Evolutionary conservation across 345 rosid species (phyloP), one percentile per base, ranked within the genome.

Genomic region (Lagerstroemia speciosa): DNA sequence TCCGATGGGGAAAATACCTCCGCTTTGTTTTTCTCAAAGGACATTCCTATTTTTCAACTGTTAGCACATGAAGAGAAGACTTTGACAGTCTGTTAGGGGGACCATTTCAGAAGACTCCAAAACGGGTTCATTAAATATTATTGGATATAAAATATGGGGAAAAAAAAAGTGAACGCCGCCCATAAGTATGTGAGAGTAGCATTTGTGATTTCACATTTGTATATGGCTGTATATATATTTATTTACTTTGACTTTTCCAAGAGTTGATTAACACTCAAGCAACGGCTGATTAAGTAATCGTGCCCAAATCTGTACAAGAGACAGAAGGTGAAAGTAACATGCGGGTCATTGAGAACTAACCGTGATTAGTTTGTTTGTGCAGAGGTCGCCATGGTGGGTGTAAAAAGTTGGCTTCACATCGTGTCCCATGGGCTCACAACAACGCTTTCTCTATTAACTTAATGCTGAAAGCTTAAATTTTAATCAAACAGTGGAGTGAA

Each of bases 311-410:
- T 78, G 68, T 62, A 78, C 48, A 75, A n/a, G 27, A 67, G 83
- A 76, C 75, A 71, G 81, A 52, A 32, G 62, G 64, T 76, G 65
- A 70, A 75, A 69, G 38, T 10, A 24, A 38, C 67, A 76, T 73
- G 67, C 74, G 70, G 41, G 81, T 79, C 52, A 74, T 76, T 81
- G 67, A 76, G 74, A 62, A 33, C 72, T 76, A 70, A 68, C 77
- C 74, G 81, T 81, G 74, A 82, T 87, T 82, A 72, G 79, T 69
- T 74, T 67, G 57, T 50, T 76, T 36, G 70, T 75, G 77, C 74
- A 68, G 75, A 71, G 16, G 19, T 76, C 67, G 73, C 72, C 78
- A 78, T 67, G 61, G 62, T 78, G 69, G 71, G 50, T 70, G 76
- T 65, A 71, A 71, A 57, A 66, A 73, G 65, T 77, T 71, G 29